These are phyloP conservation scores for Stylosanthes scabra DNA, from an alignment of 331 rosid genomes.

Conservation along the genomic window DNA sequence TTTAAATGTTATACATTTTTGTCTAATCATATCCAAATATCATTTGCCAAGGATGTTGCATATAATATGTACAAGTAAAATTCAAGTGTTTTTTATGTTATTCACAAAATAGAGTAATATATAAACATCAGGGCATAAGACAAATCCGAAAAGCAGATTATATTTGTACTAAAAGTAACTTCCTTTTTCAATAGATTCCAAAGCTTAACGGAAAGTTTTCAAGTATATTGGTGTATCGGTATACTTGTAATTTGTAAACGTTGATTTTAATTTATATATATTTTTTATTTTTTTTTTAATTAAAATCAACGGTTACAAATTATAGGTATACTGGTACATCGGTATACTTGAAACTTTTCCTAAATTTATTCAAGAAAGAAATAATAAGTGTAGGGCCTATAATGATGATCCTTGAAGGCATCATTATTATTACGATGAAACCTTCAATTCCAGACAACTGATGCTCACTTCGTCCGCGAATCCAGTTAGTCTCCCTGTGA, in stretches of 20 bases:
- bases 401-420: constrained; percentile 38
- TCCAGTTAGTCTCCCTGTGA: not conserved
- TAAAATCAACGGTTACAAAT: too few species aligned
- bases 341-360: too few species aligned
- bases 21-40: not conserved
- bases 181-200: constrained; percentile 21
- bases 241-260: too few species aligned
- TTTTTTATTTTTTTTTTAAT: too few species aligned
- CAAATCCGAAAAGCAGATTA: not conserved
- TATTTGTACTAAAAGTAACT: not conserved
- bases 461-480: constrained; percentile 2
- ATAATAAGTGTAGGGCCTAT: constrained; percentile 31
- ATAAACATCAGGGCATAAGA: not conserved
- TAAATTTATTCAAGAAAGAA: constrained; percentile 15
- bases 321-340: too few species aligned
- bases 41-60: not conserved
- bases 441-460: constrained; percentile 12
- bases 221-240: too few species aligned
- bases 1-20: not conserved
- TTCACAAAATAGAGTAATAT: not conserved
- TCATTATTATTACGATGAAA: constrained; percentile 14
- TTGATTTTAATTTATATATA: too few species aligned
- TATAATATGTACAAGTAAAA: not conserved
- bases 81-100: not conserved
- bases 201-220: too few species aligned